phyloP scores from a whole-genome alignment of 1,284 basidiomycete species.

The Hemileia vastatrix region DNA sequence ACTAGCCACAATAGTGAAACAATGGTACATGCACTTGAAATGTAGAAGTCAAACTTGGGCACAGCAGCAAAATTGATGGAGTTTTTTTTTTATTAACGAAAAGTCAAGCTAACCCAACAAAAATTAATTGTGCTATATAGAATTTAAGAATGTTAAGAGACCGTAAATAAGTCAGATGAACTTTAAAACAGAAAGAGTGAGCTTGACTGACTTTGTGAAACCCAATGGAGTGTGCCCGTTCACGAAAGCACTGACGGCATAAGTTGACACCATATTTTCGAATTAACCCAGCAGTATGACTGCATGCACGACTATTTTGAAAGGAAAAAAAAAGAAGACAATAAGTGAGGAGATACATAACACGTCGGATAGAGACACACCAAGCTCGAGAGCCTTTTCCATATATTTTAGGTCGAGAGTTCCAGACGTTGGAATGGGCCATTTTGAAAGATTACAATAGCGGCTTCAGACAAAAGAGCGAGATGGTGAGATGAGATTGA shows the following conservation, averaged over 20 bases:
- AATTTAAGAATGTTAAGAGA: too few species aligned
- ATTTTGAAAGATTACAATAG: slow-evolving; percentile 51
- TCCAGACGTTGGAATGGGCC: slow-evolving; percentile 87
- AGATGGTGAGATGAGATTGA: not conserved
- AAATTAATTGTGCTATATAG: too few species aligned
- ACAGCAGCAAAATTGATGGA: too few species aligned
- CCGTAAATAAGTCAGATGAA: too few species aligned
- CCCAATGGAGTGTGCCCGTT: slow-evolving; percentile 19
- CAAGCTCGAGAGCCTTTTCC: slow-evolving; percentile 93
- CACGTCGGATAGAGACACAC: slow-evolving; percentile 48
- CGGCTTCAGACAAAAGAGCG: not conserved
- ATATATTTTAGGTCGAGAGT: slow-evolving; percentile 83
- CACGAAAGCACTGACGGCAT: slow-evolving; percentile 24
- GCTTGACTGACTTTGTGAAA: slow-evolving; percentile 22
- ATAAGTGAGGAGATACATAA: not conserved
- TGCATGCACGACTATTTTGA: slow-evolving; percentile 69
- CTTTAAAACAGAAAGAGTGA: not conserved
- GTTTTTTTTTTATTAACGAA: too few species aligned
- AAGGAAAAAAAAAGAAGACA: slow-evolving; percentile 1
- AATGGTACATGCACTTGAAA: too few species aligned
- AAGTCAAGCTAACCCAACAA: too few species aligned
- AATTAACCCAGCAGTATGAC: slow-evolving; percentile 92
- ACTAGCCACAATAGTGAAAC: too few species aligned
- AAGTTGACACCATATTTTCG: slow-evolving; percentile 46
- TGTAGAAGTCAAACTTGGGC: too few species aligned